Conservation (phyloP, 108 stramenopile genomes). For the Skeletonema tropicum region DNA sequence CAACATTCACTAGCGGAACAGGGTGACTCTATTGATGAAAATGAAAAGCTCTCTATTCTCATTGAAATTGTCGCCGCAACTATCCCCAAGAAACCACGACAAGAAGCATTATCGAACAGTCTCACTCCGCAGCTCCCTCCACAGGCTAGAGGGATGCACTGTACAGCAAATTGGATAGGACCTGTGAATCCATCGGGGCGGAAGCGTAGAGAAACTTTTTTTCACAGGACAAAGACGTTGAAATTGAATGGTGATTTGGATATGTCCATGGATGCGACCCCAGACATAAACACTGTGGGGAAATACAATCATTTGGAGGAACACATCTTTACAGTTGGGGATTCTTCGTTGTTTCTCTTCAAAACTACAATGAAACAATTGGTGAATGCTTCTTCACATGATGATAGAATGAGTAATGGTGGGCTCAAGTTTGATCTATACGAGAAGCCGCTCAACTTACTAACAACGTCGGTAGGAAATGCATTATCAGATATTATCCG, state of each 20-base stretch:
- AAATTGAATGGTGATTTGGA: constrained; percentile 1
- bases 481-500: constrained; percentile 11
- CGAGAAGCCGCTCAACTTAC: constrained; percentile 33
- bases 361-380: constrained; percentile 37
- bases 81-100: constrained; percentile 15
- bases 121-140: background rate
- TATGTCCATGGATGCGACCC: background rate
- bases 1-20: background rate
- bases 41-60: constrained; percentile 17
- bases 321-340: constrained; percentile 38
- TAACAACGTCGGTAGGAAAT: constrained; percentile 19
- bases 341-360: constrained; percentile 38
- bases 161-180: constrained; percentile 40
- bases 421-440: constrained; percentile 47
- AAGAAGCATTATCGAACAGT: background rate
- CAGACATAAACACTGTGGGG: background rate
- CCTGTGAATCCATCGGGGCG: constrained; percentile 18
- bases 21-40: background rate
- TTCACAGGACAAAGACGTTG: constrained; percentile 41
- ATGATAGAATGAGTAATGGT: constrained; percentile 9
- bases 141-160: constrained; percentile 33
- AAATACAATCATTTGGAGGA: constrained; percentile 13
- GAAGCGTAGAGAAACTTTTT: constrained; percentile 5
- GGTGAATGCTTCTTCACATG: constrained; percentile 11
- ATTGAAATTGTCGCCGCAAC: constrained; percentile 42